Evolutionary conservation across 305 asterid genomes (phyloP).

Genomic region (Coffea humblotiana): DNA sequence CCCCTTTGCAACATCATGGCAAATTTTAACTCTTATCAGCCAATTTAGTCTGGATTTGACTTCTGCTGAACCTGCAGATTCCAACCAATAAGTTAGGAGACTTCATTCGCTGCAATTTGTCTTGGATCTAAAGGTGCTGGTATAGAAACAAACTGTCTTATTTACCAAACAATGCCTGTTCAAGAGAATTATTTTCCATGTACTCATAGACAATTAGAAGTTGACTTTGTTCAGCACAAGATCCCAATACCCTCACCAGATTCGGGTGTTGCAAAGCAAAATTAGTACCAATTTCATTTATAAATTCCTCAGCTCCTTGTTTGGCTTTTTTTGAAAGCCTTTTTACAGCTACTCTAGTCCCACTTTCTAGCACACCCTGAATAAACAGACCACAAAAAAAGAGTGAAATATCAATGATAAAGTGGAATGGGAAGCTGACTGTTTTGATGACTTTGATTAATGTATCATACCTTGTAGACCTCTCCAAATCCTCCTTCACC

Average conservation of each 20-base stretch:
- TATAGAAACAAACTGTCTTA: neutral
- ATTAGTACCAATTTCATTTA: slow-evolving; percentile 24
- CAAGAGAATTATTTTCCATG: slow-evolving; percentile 20
- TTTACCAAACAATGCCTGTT: slow-evolving; percentile 23
- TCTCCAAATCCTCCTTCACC: slow-evolving; percentile 27
- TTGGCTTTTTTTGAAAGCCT: slow-evolving; percentile 22
- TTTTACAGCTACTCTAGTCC: slow-evolving; percentile 14
- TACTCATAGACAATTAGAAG: slow-evolving; percentile 17
- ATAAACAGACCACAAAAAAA: neutral
- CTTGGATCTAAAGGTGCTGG: neutral
- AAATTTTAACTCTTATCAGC: slow-evolving; percentile 22
- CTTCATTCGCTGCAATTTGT: neutral
- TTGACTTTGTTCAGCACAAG: slow-evolving; percentile 17
- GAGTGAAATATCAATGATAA: too few species aligned
- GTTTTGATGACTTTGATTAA: neutral
- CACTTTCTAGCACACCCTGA: slow-evolving; percentile 18
- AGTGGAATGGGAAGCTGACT: neutral
- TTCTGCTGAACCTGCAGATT: slow-evolving; percentile 18
- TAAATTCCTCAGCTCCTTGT: slow-evolving; percentile 27
- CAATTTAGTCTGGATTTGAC: slow-evolving; percentile 19
- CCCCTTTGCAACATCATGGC: slow-evolving; percentile 24
- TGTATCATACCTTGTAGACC: slow-evolving; percentile 16
- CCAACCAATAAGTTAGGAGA: neutral
- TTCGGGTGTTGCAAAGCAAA: slow-evolving; percentile 27
- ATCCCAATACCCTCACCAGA: slow-evolving; percentile 26